These are phyloP conservation scores for Cladobotryum protrusum DNA, from an alignment of 2,329 filamentous ascomycete genomes.

Conservation along the genomic window DNA sequence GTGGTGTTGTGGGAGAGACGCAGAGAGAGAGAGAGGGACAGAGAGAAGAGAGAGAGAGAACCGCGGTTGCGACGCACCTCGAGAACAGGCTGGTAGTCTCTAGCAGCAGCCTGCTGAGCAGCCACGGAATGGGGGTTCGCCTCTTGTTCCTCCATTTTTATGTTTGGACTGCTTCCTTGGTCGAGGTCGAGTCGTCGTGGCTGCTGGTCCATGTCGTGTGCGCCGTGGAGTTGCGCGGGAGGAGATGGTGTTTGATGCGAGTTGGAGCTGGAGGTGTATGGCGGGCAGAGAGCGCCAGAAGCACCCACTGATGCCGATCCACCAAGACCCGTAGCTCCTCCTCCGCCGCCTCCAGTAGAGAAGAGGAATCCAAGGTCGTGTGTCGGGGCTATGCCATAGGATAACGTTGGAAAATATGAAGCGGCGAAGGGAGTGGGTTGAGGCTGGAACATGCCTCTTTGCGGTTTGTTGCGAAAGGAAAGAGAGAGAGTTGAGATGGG, in stretches of 20 bases:
- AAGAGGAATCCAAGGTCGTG: slow-evolving; percentile 17
- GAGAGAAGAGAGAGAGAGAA: too few relatives aligned
- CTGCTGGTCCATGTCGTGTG: slow-evolving; percentile 12
- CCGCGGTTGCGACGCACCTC: slow-evolving; percentile 37
- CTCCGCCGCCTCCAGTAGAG: slow-evolving; percentile 7
- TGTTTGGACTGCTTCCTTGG: slow-evolving; percentile 13
- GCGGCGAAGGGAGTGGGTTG: slow-evolving; percentile 43
- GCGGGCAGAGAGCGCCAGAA: slow-evolving; percentile 1
- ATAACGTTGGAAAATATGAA: slow-evolving; percentile 29
- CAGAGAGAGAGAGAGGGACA: too few relatives aligned
- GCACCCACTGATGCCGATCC: too few relatives aligned
- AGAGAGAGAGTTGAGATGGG: too few relatives aligned
- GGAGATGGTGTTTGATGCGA: background rate
- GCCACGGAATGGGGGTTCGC: slow-evolving; percentile 38
- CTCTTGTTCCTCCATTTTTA: slow-evolving; percentile 29
- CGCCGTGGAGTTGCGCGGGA: slow-evolving; percentile 5
- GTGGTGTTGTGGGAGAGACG: background rate
- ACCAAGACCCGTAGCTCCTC: slow-evolving; percentile 5
- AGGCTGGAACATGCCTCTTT: slow-evolving; percentile 48
- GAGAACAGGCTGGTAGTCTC: slow-evolving; percentile 52
- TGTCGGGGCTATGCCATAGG: slow-evolving; percentile 33
- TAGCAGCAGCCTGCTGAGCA: slow-evolving; percentile 55
- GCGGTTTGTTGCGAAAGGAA: too few relatives aligned
- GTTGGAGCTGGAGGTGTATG: slow-evolving; percentile 4
- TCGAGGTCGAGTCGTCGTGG: slow-evolving; percentile 15